Percentiles rank a stretch among this genome's conserved stretches.
Conservation (phyloP, 1,139 yeast species). For the Candida glucosophila region DNA sequence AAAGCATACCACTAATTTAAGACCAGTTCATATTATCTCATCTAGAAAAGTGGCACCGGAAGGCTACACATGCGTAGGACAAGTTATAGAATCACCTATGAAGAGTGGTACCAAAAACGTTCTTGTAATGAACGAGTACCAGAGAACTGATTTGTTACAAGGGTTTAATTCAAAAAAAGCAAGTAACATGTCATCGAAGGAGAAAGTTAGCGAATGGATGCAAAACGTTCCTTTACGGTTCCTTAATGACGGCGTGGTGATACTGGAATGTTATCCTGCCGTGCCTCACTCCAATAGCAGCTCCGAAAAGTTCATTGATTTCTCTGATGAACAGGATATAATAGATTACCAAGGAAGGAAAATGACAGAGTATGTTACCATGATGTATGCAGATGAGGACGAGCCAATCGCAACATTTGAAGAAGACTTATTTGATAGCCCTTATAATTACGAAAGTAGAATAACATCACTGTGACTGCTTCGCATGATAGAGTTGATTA, state of each 20-base stretch:
- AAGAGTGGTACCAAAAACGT: conserved; percentile 4
- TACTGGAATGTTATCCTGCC: conserved; percentile 39
- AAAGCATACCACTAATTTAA: conserved; percentile 3
- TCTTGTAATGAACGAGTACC: conserved; percentile 4
- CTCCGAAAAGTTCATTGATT: conserved; percentile 12
- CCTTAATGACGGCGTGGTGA: conserved; percentile 12
- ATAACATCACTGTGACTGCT: too few species aligned
- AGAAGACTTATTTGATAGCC: conserved; percentile 5
- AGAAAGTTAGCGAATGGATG: conserved; percentile 60
- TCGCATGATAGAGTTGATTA: conserved; percentile 3
- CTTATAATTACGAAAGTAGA: conserved; percentile 6
- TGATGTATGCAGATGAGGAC: conserved; percentile 29
- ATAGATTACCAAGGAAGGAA: conserved; percentile 44
- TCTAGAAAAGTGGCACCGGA: conserved; percentile 9
- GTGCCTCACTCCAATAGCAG: conserved; percentile 15
- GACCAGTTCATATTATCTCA: conserved; percentile 8
- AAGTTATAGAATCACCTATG: conserved; percentile 7
- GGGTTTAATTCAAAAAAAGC: conserved; percentile 51
- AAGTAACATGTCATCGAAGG: conserved; percentile 50
- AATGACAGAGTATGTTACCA: conserved; percentile 37
- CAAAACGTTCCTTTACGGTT: conserved; percentile 39
- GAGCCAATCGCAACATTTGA: conserved; percentile 11
- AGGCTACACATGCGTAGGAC: conserved; percentile 10
- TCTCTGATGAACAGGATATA: conserved; percentile 27
- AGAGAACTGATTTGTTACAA: conserved; percentile 5